A percentile compares a stretch with the other conserved stretches of the same genome.
Evolutionary conservation across 148 eudicot species (phyloP).

Genomic region (Amaranthus hypochondriacus): DNA sequence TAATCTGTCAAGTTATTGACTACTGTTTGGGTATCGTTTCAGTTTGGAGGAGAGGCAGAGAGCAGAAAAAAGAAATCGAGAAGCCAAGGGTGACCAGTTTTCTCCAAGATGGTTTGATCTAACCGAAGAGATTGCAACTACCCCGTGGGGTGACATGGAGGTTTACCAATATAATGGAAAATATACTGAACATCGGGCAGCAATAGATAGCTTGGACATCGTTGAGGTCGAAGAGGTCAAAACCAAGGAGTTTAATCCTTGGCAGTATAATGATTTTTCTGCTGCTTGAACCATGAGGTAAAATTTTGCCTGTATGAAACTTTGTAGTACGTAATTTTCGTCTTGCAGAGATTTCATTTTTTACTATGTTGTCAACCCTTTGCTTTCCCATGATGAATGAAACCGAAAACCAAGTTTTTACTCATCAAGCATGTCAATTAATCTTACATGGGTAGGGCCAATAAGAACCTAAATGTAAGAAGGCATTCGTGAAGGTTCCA

Average conservation of each 20-base stretch:
- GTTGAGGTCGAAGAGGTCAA: slow-evolving; percentile 33
- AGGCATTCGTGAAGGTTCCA: not conserved
- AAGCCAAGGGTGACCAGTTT: slow-evolving; percentile 59
- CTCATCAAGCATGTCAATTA: not conserved
- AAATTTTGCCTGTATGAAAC: not conserved
- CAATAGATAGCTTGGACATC: slow-evolving; percentile 37
- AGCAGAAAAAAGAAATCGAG: slow-evolving; percentile 71
- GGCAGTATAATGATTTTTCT: slow-evolving; percentile 62
- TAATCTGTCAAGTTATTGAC: not conserved
- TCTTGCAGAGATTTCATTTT: not conserved
- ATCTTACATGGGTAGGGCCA: not conserved
- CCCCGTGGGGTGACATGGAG: slow-evolving; percentile 94
- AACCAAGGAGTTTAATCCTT: slow-evolving; percentile 63
- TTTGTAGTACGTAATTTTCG: not conserved
- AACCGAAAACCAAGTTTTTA: not conserved
- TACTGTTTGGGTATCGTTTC: slow-evolving; percentile 7
- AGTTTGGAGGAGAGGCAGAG: slow-evolving; percentile 87
- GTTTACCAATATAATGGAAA: slow-evolving; percentile 63
- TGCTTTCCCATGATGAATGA: not conserved
- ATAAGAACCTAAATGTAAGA: not conserved
- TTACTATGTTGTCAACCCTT: not conserved
- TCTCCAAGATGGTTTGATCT: slow-evolving; percentile 65
- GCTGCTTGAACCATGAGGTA: slow-evolving; percentile 32
- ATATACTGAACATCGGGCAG: slow-evolving; percentile 48
- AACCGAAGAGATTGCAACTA: slow-evolving; percentile 53